phyloP scores from a whole-genome alignment of 2,329 filamentous ascomycete genomes.

The Cladosporium sp. region DNA sequence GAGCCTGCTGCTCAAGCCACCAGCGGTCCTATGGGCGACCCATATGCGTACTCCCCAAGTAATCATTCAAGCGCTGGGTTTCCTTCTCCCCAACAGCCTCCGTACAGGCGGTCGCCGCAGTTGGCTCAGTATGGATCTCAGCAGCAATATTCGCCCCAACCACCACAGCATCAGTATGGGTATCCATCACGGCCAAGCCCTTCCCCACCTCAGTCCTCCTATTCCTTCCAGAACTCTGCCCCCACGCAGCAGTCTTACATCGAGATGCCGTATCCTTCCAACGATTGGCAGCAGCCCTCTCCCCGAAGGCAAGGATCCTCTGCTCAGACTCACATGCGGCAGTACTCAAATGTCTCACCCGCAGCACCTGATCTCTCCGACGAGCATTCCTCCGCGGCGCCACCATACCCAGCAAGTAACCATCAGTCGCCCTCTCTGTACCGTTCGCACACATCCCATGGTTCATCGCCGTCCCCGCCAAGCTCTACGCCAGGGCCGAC shows the following conservation, averaged over 20 bases:
- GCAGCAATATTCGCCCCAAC: conserved; percentile 24
- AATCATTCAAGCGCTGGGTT: conserved; percentile 12
- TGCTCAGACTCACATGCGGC: conserved; percentile 15
- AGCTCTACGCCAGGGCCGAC: conserved; percentile 49
- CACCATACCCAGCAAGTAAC: conserved; percentile 23
- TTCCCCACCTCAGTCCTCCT: conserved; percentile 19
- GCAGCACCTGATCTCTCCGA: conserved; percentile 20
- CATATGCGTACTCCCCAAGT: conserved; percentile 25
- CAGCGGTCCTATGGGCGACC: conserved; percentile 25
- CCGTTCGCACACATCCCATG: conserved; percentile 16
- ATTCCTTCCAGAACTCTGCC: conserved; percentile 17
- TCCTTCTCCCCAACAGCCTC: conserved; percentile 5
- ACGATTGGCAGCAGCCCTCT: conserved; percentile 19
- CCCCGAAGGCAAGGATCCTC: conserved; percentile 17
- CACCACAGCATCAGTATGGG: conserved; percentile 18
- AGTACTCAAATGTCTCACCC: conserved; percentile 17
- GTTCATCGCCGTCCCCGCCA: conserved; percentile 35
- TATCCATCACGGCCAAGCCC: conserved; percentile 20
- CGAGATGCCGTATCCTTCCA: conserved; percentile 20
- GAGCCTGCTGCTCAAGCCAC: conserved; percentile 22
- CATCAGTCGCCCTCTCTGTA: conserved; percentile 27
- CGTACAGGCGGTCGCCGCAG: conserved; percentile 15
- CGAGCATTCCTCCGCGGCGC: conserved; percentile 25
- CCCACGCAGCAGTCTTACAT: conserved; percentile 15
- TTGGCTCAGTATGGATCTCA: conserved; percentile 19